Evolutionary conservation across 2,329 filamentous ascomycete species (phyloP), one percentile per base, ranked within the genome.

Genomic region (Ophiostoma sp.): DNA sequence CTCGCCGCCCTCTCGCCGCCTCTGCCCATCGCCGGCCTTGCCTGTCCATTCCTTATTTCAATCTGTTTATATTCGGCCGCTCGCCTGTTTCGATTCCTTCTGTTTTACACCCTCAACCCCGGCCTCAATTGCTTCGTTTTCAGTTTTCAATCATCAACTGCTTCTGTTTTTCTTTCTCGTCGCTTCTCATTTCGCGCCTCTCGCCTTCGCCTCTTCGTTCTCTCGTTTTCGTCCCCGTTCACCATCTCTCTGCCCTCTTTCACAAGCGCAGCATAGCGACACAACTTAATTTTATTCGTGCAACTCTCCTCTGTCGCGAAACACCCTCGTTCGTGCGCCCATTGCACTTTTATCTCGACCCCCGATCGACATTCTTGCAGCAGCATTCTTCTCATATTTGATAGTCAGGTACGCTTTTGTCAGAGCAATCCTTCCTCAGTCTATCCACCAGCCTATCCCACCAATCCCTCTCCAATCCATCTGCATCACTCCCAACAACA

Each of bases 191-290:
- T 38, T 41, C 27, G 12, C 12, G n/a, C 52, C n/a, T 45, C 36
- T 47, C 40, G 38, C 14, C 40, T n/a, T 11, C 9, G 16, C 7
- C 4, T 42, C 49, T 18, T 16, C 4, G 5, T 52, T 16, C 12
- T 49, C 49, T 49, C 58, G 38, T 8, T 36, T 58, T 18, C 5
- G 6, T 41, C 40, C 11, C 60, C 11, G 14, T 14, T 42, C 9
- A 5, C 27, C 49, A 18, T 42, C 38, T 36, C 14, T 9, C 18
- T 62, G 12, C 36, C n/a, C 36, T 40, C 11, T n/a, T 52, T 18
- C 49, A 49, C 18, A 47, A 63, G 63, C 42, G 63, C 44, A 47
- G 41, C 44, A 65, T 65, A 65, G 63, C 63, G 27, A 65, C 63
- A 65, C 42, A 63, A 42, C 60, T 18, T 47, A 65, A 44, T 65